Conservation (phyloP, 2,329 filamentous ascomycete species). For the Clonostachys chloroleuca region DNA sequence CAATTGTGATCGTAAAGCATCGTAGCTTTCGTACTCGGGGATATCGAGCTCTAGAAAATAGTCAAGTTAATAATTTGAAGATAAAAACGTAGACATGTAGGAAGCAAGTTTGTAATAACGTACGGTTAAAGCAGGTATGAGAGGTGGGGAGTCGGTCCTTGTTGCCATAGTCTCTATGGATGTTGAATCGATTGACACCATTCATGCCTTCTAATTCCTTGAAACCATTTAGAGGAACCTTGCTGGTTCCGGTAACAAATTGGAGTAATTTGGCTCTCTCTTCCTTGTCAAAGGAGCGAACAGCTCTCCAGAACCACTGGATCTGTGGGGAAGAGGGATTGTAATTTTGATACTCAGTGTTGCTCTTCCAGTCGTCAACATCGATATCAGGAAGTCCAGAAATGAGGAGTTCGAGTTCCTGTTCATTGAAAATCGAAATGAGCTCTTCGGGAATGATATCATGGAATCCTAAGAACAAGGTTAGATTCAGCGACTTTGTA, state of each 20-base stretch:
- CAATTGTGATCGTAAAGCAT: slow-evolving; percentile 78
- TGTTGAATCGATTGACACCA: slow-evolving; percentile 95
- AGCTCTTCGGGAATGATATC: slow-evolving; percentile 95
- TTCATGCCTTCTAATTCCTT: slow-evolving; percentile 99
- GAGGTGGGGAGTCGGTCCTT: slow-evolving; percentile 94
- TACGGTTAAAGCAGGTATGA: slow-evolving; percentile 99
- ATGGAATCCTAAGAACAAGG: slow-evolving; percentile 69
- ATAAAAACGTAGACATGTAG: too few relatives aligned
- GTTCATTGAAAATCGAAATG: slow-evolving; percentile 97
- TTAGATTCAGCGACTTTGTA: neutral
- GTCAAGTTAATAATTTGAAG: neutral
- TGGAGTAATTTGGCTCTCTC: slow-evolving; percentile 95
- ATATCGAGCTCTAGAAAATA: slow-evolving; percentile 78
- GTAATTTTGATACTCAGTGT: slow-evolving; percentile 98
- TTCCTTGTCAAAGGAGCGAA: slow-evolving; percentile 97
- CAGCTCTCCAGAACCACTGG: slow-evolving; percentile 98
- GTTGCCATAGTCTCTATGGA: slow-evolving; percentile 94
- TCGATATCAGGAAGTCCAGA: slow-evolving; percentile 97
- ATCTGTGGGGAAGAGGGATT: slow-evolving; percentile 91
- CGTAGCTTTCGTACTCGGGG: slow-evolving; percentile 96
- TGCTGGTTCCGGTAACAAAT: slow-evolving; percentile 97
- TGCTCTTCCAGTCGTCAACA: slow-evolving; percentile 98
- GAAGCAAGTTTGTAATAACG: slow-evolving; percentile 36
- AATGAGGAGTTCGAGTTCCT: slow-evolving; percentile 93
- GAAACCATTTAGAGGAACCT: slow-evolving; percentile 97